Conservation (phyloP, 2,329 filamentous ascomycete species). For the Clarireedia monteithiana region DNA sequence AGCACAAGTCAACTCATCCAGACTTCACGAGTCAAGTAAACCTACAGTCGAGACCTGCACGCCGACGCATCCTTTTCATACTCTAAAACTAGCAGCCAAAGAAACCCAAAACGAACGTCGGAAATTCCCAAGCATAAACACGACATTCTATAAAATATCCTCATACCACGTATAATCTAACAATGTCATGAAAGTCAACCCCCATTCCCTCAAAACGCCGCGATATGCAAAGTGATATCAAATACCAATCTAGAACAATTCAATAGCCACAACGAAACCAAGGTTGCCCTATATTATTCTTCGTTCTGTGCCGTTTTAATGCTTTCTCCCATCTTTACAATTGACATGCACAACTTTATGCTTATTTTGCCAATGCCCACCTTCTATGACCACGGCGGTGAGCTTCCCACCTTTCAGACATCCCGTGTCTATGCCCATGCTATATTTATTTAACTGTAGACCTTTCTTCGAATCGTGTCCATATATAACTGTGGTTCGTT, state of each 20-base stretch:
- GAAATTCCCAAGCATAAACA: too few relatives aligned
- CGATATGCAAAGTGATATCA: neutral
- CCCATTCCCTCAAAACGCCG: neutral
- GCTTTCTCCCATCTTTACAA: conserved; percentile 21
- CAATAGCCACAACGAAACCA: neutral
- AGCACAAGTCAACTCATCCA: too few relatives aligned
- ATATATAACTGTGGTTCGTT: conserved; percentile 66
- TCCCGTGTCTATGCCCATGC: conserved; percentile 77
- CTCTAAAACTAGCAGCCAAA: too few relatives aligned
- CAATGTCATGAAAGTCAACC: neutral
- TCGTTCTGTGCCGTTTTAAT: neutral
- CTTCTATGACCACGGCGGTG: conserved; percentile 69
- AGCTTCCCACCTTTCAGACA: conserved; percentile 71
- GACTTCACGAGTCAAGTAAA: too few relatives aligned
- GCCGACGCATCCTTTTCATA: too few relatives aligned
- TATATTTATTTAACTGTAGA: conserved; percentile 59
- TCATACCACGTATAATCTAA: too few relatives aligned
- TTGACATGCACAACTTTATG: conserved; percentile 25
- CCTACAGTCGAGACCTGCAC: too few relatives aligned
- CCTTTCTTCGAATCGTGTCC: conserved; percentile 77
- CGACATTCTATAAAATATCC: too few relatives aligned
- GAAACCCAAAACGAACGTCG: too few relatives aligned
- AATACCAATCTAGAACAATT: neutral
- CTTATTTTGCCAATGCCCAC: conserved; percentile 33
- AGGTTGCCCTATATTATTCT: neutral